phyloP scores from a whole-genome alignment of 2,329 filamentous ascomycete species.

The Diplodia seriata region DNA sequence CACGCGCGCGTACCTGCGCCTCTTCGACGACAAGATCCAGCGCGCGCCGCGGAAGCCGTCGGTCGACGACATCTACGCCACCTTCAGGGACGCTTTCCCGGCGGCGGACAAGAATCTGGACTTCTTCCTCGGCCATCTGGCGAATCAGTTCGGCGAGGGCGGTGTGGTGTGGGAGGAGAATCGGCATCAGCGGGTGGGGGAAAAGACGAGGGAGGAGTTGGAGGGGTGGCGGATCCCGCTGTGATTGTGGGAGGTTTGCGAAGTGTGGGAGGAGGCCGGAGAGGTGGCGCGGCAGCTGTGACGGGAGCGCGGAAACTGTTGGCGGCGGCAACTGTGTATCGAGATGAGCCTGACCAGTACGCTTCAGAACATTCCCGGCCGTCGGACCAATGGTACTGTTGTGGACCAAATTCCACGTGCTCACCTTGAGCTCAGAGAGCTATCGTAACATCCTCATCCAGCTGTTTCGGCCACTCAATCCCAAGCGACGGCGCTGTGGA shows the following conservation, averaged over 20 bases:
- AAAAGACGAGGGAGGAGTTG: slow-evolving; percentile 32
- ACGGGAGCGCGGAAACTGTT: no score
- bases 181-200: slow-evolving; percentile 37
- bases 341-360: no score
- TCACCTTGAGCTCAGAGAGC: no score
- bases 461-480: no score
- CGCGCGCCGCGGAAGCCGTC: slow-evolving; percentile 38
- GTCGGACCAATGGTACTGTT: no score
- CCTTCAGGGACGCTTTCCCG: slow-evolving; percentile 43
- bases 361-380: no score
- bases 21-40: slow-evolving; percentile 43
- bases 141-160: slow-evolving; percentile 45
- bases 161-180: slow-evolving; percentile 46
- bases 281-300: no score
- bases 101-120: slow-evolving; percentile 43
- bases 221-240: slow-evolving; percentile 34
- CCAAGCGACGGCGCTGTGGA: no score
- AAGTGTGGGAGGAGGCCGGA: no score
- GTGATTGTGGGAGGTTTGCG: background rate
- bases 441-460: no score
- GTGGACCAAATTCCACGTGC: no score
- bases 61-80: slow-evolving; percentile 42
- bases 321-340: no score
- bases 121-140: slow-evolving; percentile 46
- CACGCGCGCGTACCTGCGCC: slow-evolving; percentile 41